Evolutionary conservation across 148 eudicot species (phyloP).

Genomic region (Cornus florida): DNA sequence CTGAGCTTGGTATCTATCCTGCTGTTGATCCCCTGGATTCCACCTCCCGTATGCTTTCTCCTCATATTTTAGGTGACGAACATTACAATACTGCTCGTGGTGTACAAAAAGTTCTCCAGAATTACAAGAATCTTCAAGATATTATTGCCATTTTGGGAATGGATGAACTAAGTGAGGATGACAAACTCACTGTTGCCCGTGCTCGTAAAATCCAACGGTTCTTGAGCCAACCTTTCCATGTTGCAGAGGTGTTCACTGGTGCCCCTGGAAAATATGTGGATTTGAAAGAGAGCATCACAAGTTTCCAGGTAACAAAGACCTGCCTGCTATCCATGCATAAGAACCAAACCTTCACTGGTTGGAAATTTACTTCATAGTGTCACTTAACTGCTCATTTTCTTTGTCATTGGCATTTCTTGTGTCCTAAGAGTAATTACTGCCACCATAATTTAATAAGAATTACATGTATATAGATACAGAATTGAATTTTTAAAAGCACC

Average conservation of each 20-base stretch:
- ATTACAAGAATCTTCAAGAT: conserved; percentile 97
- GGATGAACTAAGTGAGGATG: conserved; percentile 99
- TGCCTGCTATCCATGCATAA: background rate
- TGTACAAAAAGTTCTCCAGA: conserved; percentile 93
- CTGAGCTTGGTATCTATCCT: conserved; percentile 99
- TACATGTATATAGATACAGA: too few relatives aligned
- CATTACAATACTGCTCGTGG: conserved; percentile 99
- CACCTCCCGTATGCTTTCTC: conserved; percentile 98
- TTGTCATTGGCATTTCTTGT: background rate
- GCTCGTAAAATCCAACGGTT: conserved; percentile 93
- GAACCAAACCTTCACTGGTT: too few relatives aligned
- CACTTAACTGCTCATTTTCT: background rate
- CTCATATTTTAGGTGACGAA: conserved; percentile 91
- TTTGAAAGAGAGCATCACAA: conserved; percentile 85
- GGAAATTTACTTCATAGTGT: too few relatives aligned
- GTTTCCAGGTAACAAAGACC: conserved; percentile 78
- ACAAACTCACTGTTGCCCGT: conserved; percentile 96
- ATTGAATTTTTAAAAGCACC: too few relatives aligned
- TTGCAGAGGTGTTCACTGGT: conserved; percentile 98
- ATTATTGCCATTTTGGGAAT: conserved; percentile 98
- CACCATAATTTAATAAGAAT: too few relatives aligned
- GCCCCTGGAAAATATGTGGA: conserved; percentile 98
- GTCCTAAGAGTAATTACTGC: too few relatives aligned
- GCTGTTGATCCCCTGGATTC: conserved; percentile 96
- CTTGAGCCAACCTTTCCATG: conserved; percentile 99